Evolutionary conservation across 352 stramenopile genomes (phyloP), one percentile per base, ranked within the genome.

Genomic region (Phytophthora sojae): DNA sequence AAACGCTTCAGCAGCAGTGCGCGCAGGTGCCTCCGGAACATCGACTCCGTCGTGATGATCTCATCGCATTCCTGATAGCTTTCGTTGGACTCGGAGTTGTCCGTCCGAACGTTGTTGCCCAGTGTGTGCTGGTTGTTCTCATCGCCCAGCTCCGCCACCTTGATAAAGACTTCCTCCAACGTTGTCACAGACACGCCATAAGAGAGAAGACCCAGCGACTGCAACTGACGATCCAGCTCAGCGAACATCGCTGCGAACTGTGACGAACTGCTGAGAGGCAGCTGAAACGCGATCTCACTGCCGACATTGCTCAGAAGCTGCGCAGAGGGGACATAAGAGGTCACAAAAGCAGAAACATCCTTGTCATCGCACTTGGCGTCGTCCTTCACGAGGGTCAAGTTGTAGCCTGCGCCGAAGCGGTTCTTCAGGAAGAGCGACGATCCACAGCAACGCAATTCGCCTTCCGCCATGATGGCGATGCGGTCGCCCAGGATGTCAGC

Each of bases 401-500:
- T 91, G 69, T 92, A 92, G 2, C 85, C 85, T 23, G 82, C 77
- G 19, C 85, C 85, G 47, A 76, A 90, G 47, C 72, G 73, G 53
- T 83, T 85, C 76, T 94, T 94, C 58, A 95, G 61, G 39, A 93
- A 95, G 26, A 93, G 64, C 11, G 83, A 89, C 2, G 83, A 91
- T 0, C 88, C 88, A 30, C 77, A 88, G 71, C 82, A 88, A 0
- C 78, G 77, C 11, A 90, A 23, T 29, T 87, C 71, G 6, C 95
- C 88, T 45, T 93, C 76, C 3, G 88, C 78, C 88, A 96, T 95
- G 49, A 96, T 92, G 23, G 85, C 78, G 26, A 96, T 92, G 6
- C 85, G 81, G 57, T 96, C 88, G 19, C 81, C 85, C 15, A 98
- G 69, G 6, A 93, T 75, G 65, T 97, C 89, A 5, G 89, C 88